Evolutionary conservation across 768 basidiomycete species (phyloP).

Genomic region (Leccinum olivaceopallidum): DNA sequence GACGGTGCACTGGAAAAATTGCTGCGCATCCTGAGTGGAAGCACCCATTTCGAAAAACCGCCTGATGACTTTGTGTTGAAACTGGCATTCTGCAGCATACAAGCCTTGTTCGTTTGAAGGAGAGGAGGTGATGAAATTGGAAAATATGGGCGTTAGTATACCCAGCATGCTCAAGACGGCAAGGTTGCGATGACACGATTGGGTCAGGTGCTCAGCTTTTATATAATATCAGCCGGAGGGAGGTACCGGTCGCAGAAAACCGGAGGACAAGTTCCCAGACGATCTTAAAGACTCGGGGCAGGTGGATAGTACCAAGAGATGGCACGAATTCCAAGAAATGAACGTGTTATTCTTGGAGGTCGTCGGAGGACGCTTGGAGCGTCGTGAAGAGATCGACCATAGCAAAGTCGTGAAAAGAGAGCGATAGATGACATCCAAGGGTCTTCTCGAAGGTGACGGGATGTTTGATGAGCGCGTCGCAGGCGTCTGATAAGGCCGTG

Average conservation of each 20-base stretch:
- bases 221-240: slow-evolving; percentile 53
- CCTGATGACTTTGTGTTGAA: slow-evolving; percentile 59
- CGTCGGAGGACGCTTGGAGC: slow-evolving; percentile 37
- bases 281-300: slow-evolving; percentile 61
- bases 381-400: slow-evolving; percentile 54
- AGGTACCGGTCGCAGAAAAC: slow-evolving; percentile 28
- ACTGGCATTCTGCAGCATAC: slow-evolving; percentile 41
- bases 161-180: slow-evolving; percentile 62
- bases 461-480: slow-evolving; percentile 52
- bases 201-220: slow-evolving; percentile 62
- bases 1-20: slow-evolving; percentile 60
- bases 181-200: slow-evolving; percentile 66
- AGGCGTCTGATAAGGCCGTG: slow-evolving; percentile 58
- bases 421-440: slow-evolving; percentile 65
- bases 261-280: slow-evolving; percentile 52
- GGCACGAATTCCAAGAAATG: slow-evolving; percentile 42
- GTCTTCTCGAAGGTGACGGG: slow-evolving; percentile 51
- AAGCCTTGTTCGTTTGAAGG: slow-evolving; percentile 16
- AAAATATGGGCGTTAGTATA: slow-evolving; percentile 51
- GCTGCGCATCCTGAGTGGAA: slow-evolving; percentile 60
- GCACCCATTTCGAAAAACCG: slow-evolving; percentile 77
- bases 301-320: slow-evolving; percentile 50
- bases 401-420: slow-evolving; percentile 66
- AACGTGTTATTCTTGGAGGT: slow-evolving; percentile 42
- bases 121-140: slow-evolving; percentile 25